Conservation (phyloP, 2,329 filamentous ascomycete species). For the Harringtonia aguacate region DNA sequence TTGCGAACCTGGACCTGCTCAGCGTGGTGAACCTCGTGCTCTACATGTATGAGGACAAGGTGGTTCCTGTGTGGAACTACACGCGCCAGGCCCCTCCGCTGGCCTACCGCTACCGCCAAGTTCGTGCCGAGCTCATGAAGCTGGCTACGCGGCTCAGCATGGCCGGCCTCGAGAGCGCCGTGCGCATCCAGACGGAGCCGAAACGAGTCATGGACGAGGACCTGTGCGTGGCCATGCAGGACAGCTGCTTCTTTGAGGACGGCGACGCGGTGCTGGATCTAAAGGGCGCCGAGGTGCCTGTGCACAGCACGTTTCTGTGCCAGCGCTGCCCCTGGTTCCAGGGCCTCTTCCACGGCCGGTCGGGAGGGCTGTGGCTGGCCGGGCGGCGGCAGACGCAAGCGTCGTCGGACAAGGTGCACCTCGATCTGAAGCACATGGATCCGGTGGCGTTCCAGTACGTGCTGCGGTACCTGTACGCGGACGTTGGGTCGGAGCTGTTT, state of each 20-base stretch:
- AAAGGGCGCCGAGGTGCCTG: conserved; percentile 59
- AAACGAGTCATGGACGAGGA: conserved; percentile 56
- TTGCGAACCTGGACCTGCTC: conserved; percentile 62
- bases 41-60: conserved; percentile 69
- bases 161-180: conserved; percentile 61
- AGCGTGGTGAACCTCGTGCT: conserved; percentile 70
- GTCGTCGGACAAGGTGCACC: conserved; percentile 39
- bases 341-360: conserved; percentile 79
- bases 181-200: conserved; percentile 61
- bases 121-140: conserved; percentile 81
- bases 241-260: conserved; percentile 63
- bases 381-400: conserved; percentile 43
- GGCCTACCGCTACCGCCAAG: conserved; percentile 65
- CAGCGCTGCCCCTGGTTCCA: conserved; percentile 87
- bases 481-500: conserved; percentile 71
- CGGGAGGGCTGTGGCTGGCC: conserved; percentile 73
- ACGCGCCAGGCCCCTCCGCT: conserved; percentile 53
- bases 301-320: conserved; percentile 72
- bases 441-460: conserved; percentile 67
- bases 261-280: conserved; percentile 73
- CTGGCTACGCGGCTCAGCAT: conserved; percentile 52
- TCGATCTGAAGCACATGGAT: conserved; percentile 77
- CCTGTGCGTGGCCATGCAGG: conserved; percentile 56
- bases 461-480: conserved; percentile 71
- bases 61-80: conserved; percentile 82